Evolutionary conservation across 2,329 filamentous ascomycete genomes (phyloP).

Genomic region (Talaromyces sp.): DNA sequence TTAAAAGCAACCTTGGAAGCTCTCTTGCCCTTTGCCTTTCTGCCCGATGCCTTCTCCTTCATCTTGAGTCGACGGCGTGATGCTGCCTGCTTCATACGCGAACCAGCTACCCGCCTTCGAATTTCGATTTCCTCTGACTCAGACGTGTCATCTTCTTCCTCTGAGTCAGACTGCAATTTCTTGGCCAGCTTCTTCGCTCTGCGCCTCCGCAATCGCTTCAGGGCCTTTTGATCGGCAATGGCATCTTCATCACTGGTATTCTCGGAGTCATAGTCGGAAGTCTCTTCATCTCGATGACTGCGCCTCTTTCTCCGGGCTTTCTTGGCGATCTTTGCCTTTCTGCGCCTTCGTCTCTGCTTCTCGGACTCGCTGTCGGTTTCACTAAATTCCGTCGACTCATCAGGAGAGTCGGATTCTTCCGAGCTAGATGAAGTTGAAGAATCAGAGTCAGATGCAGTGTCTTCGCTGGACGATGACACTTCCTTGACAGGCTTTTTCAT

Average conservation of each 20-base stretch:
- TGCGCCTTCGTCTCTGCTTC: slow-evolving; percentile 32
- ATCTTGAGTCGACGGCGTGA: slow-evolving; percentile 15
- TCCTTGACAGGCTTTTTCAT: slow-evolving; percentile 8
- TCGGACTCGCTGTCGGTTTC: slow-evolving; percentile 21
- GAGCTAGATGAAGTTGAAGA: slow-evolving; percentile 3
- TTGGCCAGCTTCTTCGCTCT: slow-evolving; percentile 31
- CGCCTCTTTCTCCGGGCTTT: slow-evolving; percentile 33
- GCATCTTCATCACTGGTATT: slow-evolving; percentile 19
- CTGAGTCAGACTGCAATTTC: slow-evolving; percentile 24
- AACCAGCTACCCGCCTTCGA: slow-evolving; percentile 17
- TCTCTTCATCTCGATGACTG: slow-evolving; percentile 27
- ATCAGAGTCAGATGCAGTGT: slow-evolving; percentile 3
- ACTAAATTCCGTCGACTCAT: slow-evolving; percentile 9
- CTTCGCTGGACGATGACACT: slow-evolving; percentile 4
- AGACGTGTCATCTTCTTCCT: slow-evolving; percentile 26
- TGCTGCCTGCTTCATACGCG: slow-evolving; percentile 15
- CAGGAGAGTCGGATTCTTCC: slow-evolving; percentile 1
- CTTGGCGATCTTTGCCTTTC: slow-evolving; percentile 25
- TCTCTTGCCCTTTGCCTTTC: slow-evolving; percentile 36
- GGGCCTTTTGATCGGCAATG: slow-evolving; percentile 24
- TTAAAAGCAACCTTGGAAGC: slow-evolving; percentile 61
- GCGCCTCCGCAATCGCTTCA: slow-evolving; percentile 25
- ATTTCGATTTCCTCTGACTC: slow-evolving; percentile 21
- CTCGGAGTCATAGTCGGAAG: slow-evolving; percentile 23
- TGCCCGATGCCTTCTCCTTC: slow-evolving; percentile 17